phyloP scores from a whole-genome alignment of 2,329 filamentous ascomycete genomes.

The Juglanconis juglandina region DNA sequence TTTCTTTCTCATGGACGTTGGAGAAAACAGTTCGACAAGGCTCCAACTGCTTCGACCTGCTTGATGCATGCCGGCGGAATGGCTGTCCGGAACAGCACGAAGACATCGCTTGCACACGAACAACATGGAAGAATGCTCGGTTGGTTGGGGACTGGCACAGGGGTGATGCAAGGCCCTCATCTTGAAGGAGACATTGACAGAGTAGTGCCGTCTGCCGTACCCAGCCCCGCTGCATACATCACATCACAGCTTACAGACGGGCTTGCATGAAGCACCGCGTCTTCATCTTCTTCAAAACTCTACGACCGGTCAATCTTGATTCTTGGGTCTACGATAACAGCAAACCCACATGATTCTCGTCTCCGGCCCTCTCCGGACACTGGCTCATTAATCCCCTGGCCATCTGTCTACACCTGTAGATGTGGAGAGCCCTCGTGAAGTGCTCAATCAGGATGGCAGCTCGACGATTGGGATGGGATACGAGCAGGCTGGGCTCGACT shows the following conservation, averaged over 20 bases:
- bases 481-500: not conserved
- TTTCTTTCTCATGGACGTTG: not conserved
- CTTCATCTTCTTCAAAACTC: not conserved
- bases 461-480: not conserved
- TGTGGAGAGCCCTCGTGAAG: not conserved
- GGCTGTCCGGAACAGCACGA: conserved; percentile 17
- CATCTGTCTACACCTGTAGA: not conserved
- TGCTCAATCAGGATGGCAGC: not conserved
- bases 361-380: not conserved
- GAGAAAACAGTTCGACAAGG: not conserved
- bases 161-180: not conserved
- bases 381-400: not conserved
- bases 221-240: not conserved
- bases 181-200: not conserved
- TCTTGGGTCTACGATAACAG: conserved; percentile 5
- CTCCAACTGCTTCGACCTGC: not conserved
- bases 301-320: conserved; percentile 1
- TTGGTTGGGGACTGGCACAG: not conserved
- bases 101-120: not conserved
- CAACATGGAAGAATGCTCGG: conserved; percentile 1
- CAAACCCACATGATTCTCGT: not conserved
- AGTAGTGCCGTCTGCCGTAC: not conserved
- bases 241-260: not conserved
- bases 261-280: conserved; percentile 3
- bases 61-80: conserved; percentile 1